Base-by-base conservation (phyloP, 495 filamentous ascomycete species). In the Hyaloscypha hepaticicola region DNA sequence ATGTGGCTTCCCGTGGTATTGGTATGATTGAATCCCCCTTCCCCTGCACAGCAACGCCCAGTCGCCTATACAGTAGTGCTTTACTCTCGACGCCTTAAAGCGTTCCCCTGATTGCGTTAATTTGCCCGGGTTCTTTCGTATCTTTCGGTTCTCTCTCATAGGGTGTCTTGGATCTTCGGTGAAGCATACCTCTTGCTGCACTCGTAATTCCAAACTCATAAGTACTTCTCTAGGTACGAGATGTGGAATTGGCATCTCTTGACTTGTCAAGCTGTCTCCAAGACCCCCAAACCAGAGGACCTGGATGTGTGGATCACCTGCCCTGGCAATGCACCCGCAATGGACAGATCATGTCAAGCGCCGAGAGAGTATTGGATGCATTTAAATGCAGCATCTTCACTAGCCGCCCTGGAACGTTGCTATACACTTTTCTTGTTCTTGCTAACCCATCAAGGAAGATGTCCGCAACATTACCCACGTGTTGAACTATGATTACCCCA, bases 381-480 rank as follows among this genome's bases (percentile, higher is more conserved):
- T 70, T 61, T 48, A 66, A 55, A 58, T 72, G 70, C 69, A 70
- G 67, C 67, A 67, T 57, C 66, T 62, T 69, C 66, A 70, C 69
- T 72, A 69, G 59, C 78, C 78, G 76, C 73, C 79, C 77, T 82
- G 83, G 83, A 80, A 78, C 77, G 75, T 82, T 82, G 82, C 80
- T 81, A 79, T 78, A 74, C 77, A 74, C 68, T 69, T 74, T 75
- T 71, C 67, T 77, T 79, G 76, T 73, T 72, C 70, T 81, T 85
- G 92, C 94, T 98, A 96, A 97, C 91, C 80, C 56, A 84, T 76
- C 77, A 72, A 76, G 88, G 52, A 97, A 99, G 95, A 99, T 88
- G 95, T 99, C 84, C 93, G 93, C 79, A 94, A 99, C 85, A 99
- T 99, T 80, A 97, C 94, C 78, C 95, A 99, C 82, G 95, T 99